Evolutionary conservation across 2,329 filamentous ascomycete species (phyloP).

Genomic region (Zelopaecilomyces penicillatus): DNA sequence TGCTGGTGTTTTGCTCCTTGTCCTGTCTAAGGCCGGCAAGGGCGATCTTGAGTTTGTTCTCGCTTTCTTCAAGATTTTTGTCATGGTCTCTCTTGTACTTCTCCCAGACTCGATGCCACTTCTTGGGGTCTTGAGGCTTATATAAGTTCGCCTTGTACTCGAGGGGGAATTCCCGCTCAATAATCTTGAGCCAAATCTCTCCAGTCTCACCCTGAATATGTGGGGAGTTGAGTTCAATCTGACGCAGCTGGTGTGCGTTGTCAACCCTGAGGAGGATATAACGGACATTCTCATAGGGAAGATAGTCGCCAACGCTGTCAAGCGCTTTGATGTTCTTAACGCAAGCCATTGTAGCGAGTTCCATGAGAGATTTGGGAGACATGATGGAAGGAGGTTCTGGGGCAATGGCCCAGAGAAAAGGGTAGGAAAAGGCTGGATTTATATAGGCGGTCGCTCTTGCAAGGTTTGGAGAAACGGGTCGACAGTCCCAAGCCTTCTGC

Average conservation of each 20-base stretch:
- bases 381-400: constrained; percentile 17
- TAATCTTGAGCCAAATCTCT: constrained; percentile 72
- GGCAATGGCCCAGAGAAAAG: too few species aligned
- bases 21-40: constrained; percentile 50
- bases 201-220: constrained; percentile 62
- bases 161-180: constrained; percentile 65
- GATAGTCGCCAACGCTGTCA: constrained; percentile 60
- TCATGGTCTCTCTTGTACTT: constrained; percentile 55
- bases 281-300: constrained; percentile 55
- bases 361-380: constrained; percentile 42
- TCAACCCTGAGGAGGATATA: constrained; percentile 65
- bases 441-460: too few species aligned
- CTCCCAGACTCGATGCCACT: constrained; percentile 73
- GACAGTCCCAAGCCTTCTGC: too few species aligned
- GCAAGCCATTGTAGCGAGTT: constrained; percentile 42
- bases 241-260: constrained; percentile 63
- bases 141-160: constrained; percentile 54
- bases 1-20: constrained; percentile 48
- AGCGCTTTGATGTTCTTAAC: constrained; percentile 49
- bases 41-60: constrained; percentile 47
- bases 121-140: constrained; percentile 55
- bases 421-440: too few species aligned
- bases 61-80: constrained; percentile 50
- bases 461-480: too few species aligned
- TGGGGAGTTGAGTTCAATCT: constrained; percentile 67